Evolutionary conservation across 805 yeast species (phyloP).

Genomic region (Candida vaughaniae): DNA sequence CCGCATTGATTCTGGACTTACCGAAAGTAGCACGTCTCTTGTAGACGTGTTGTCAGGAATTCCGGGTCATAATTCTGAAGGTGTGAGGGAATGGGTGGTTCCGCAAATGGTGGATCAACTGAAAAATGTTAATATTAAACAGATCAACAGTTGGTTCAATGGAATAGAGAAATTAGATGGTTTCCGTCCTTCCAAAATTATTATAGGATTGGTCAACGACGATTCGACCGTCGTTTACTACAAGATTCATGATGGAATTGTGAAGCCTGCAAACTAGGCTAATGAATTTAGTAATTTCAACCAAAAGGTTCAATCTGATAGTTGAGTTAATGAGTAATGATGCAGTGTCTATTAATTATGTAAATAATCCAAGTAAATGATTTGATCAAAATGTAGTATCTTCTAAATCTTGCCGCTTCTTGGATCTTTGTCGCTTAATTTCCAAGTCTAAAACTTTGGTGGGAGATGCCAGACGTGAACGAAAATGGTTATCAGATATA

Average conservation of each 20-base stretch:
- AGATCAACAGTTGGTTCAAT: constrained; percentile 41
- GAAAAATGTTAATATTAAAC: constrained; percentile 32
- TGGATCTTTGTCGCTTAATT: constrained; percentile 10
- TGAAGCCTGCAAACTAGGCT: constrained; percentile 46
- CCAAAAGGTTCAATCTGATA: no score
- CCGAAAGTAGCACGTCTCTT: background rate
- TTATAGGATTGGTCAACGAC: constrained; percentile 55
- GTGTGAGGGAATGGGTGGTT: constrained; percentile 39
- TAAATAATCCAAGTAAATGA: background rate
- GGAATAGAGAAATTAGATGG: constrained; percentile 17
- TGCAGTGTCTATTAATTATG: background rate
- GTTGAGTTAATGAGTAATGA: constrained; percentile 2
- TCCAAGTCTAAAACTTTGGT: constrained; percentile 10
- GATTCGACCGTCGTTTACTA: constrained; percentile 76
- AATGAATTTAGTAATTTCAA: background rate
- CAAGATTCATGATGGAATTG: constrained; percentile 63
- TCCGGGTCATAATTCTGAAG: constrained; percentile 18
- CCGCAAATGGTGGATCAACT: constrained; percentile 27
- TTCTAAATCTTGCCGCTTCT: constrained; percentile 1
- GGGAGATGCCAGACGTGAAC: constrained; percentile 14
- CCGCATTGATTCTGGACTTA: background rate
- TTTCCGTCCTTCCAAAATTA: constrained; percentile 43
- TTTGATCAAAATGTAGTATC: no score
- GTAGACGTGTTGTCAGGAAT: constrained; percentile 2
- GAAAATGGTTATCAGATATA: no score